Evolutionary conservation across 768 basidiomycete species (phyloP).

Genomic region (Crepidotus variabilis): DNA sequence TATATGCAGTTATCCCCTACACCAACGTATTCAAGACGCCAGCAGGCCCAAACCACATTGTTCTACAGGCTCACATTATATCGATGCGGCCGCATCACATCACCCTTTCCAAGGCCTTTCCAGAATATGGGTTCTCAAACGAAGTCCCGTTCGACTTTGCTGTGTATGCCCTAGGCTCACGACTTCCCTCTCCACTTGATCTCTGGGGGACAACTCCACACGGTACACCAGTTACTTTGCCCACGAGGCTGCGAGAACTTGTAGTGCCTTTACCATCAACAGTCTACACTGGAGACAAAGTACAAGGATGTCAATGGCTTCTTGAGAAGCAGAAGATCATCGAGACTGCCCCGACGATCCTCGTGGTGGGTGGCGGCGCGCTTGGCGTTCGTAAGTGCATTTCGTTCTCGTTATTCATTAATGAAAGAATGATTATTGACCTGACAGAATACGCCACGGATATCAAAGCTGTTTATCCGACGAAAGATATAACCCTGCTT

Average conservation of each 20-base stretch:
- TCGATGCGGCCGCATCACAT: conserved; percentile 35
- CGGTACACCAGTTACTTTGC: not conserved
- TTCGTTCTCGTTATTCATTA: not conserved
- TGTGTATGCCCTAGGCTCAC: conserved; percentile 59
- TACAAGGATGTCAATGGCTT: conserved; percentile 48
- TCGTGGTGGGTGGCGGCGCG: conserved; percentile 71
- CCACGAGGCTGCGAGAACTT: not conserved
- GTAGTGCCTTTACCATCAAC: not conserved
- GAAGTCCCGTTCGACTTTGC: conserved; percentile 50
- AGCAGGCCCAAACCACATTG: conserved; percentile 22
- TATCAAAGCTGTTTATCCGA: conserved; percentile 50
- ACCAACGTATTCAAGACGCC: conserved; percentile 37
- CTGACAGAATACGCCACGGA: conserved; percentile 59
- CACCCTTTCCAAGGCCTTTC: conserved; percentile 44
- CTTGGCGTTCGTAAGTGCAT: conserved; percentile 60
- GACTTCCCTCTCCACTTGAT: conserved; percentile 50
- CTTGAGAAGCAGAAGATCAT: conserved; percentile 46
- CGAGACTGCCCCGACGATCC: conserved; percentile 42
- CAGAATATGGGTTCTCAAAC: conserved; percentile 37
- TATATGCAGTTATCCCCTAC: conserved; percentile 48
- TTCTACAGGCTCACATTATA: conserved; percentile 43
- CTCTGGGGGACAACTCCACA: conserved; percentile 38
- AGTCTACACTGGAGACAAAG: conserved; percentile 39
- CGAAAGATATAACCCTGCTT: conserved; percentile 51
- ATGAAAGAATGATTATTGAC: not conserved